phyloP scores from a whole-genome alignment of 371 early-diverging fungal genomes.

The Haplosporangium sp. region DNA sequence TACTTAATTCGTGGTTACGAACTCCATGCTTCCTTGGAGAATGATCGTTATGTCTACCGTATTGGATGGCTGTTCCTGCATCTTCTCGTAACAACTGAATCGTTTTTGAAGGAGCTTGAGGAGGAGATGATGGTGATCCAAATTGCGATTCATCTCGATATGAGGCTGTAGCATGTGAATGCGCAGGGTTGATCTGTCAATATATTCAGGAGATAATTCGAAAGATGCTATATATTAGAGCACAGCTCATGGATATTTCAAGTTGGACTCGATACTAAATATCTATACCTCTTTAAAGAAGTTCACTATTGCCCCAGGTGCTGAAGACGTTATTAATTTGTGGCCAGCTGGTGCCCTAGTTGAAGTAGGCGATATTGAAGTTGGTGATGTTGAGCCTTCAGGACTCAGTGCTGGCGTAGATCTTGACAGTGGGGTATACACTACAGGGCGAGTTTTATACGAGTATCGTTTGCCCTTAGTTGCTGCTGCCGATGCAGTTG shows the following conservation, averaged over 20 bases:
- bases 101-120: conserved; percentile 28
- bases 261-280: not conserved
- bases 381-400: conserved; percentile 1
- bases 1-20: not conserved
- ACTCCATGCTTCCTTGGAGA: not conserved
- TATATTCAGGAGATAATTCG: not conserved
- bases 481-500: not conserved
- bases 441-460: conserved; percentile 45
- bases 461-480: conserved; percentile 34
- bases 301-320: conserved; percentile 39
- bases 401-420: not conserved
- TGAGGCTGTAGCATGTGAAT: conserved; percentile 23
- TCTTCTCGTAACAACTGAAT: conserved; percentile 28
- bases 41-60: not conserved
- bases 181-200: conserved; percentile 32
- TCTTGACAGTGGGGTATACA: conserved; percentile 23
- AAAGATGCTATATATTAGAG: not conserved
- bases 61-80: not conserved
- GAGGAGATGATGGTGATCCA: conserved; percentile 47
- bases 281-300: conserved; percentile 49
- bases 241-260: not conserved
- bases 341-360: not conserved
- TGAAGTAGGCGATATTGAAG: not conserved
- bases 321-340: conserved; percentile 17
- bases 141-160: conserved; percentile 8